Evolutionary conservation across 306 rosid species (phyloP).

Genomic region (Astragalus glycyphyllos): DNA sequence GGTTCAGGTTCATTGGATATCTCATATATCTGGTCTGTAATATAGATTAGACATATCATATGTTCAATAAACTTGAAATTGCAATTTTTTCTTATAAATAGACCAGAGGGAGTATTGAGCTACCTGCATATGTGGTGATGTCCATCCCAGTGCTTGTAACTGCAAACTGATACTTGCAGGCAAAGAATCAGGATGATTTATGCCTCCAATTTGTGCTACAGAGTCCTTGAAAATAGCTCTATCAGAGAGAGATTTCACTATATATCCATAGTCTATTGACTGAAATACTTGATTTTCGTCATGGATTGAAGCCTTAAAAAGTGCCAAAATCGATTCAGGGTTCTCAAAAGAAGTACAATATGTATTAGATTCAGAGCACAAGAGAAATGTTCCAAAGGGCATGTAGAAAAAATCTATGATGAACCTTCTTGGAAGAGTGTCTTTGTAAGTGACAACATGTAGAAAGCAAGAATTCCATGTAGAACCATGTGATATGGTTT

Average conservation of each 20-base stretch:
- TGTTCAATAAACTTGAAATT: too few species aligned
- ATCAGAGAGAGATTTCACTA: slow-evolving; percentile 43
- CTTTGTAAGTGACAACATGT: slow-evolving; percentile 54
- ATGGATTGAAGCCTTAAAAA: slow-evolving; percentile 26
- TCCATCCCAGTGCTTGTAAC: slow-evolving; percentile 51
- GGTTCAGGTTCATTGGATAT: too few species aligned
- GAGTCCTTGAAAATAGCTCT: slow-evolving; percentile 39
- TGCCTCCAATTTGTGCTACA: not conserved
- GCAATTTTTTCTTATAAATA: too few species aligned
- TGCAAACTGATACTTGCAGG: slow-evolving; percentile 49
- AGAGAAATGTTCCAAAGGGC: slow-evolving; percentile 71
- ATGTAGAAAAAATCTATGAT: slow-evolving; percentile 6
- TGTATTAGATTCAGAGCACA: slow-evolving; percentile 45
- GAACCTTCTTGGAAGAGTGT: slow-evolving; percentile 52
- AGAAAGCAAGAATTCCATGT: slow-evolving; percentile 76
- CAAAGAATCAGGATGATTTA: slow-evolving; percentile 27
- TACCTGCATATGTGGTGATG: slow-evolving; percentile 47
- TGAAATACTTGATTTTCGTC: slow-evolving; percentile 27
- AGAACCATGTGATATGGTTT: slow-evolving; percentile 51
- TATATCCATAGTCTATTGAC: slow-evolving; percentile 39
- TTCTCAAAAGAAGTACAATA: slow-evolving; percentile 51
- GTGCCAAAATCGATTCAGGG: slow-evolving; percentile 44
- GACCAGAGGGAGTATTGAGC: not conserved
- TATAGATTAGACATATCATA: too few species aligned
- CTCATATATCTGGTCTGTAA: too few species aligned